Base-by-base conservation (phyloP, 192 early-diverging fungal species). In the Coemansia sp. region DNA sequence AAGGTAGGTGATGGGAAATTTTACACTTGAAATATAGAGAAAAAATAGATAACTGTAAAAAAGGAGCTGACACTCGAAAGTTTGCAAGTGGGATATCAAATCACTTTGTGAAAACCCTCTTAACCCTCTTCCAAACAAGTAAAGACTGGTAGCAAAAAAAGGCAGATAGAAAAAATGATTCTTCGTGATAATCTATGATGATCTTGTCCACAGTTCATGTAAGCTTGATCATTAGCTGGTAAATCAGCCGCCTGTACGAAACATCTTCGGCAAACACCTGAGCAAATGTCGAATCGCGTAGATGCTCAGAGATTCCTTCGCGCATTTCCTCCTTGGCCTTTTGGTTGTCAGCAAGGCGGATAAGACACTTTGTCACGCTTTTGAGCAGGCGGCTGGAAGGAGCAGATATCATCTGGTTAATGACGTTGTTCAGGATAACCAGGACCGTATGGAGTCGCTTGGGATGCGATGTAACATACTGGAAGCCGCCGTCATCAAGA, bases 351-450 rank as follows among this genome's bases (percentile, higher is more conserved):
- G 92, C 91, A 67, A 99, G 84, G 22, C 96, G 87, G 63, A 96
- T 76, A 71, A 96, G 94, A 60, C 95, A 97, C 34, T 94, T 85
- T 63, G 96, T 87, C 42, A 97, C 94, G 74, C 95, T 94, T 75
- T 99, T 99, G 59, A 97, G 83, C 57, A 97, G 74, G 25, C 95
- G 84, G 18, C 93, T 87, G 3, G 92, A 92, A 50, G 91, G 89
- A 22, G 90, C 86, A 5, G 93, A 91, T 4, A 94, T 90, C 51
- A 99, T 85, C 73, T 97, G 94, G 58, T 82, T 88, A 34, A 99
- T 93, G 88, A 99, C 95, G 71, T 94, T 94, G 71, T 89, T 88
- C 31, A 99, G 85, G 3, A 97, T 94, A 6, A 93, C 94, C n/a
- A 89, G 89, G 7, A 99, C 95, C 48, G 96, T 96, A 67, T 92